Evolutionary conservation across 2,329 filamentous ascomycete species (phyloP).

Genomic region (Botrytis fragariae): DNA sequence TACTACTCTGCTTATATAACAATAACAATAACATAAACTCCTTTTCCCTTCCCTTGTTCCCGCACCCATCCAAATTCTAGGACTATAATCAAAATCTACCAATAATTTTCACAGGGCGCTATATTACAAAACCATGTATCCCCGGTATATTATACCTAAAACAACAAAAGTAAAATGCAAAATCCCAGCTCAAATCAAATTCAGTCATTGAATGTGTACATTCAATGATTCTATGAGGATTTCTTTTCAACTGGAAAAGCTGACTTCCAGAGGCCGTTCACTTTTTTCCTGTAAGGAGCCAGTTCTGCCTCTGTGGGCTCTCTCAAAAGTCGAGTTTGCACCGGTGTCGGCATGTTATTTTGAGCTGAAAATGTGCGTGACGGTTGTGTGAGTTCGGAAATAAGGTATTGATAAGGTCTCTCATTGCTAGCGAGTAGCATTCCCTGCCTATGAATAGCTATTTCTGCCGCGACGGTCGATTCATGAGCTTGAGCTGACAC

Average conservation of each 20-base stretch:
- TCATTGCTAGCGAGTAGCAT: not conserved
- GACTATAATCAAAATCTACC: not conserved
- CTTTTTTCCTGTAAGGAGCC: not conserved
- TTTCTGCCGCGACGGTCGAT: not conserved
- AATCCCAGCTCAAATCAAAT: not conserved
- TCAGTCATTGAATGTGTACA: not conserved
- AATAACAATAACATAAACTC: not conserved
- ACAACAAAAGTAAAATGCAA: not conserved
- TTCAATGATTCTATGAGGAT: not conserved
- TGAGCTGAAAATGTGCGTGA: not conserved
- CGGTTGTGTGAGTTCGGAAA: not conserved
- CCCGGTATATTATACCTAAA: not conserved
- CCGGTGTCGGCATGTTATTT: not conserved
- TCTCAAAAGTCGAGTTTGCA: not conserved
- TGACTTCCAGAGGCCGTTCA: not conserved
- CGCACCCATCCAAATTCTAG: not conserved
- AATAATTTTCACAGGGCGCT: not conserved
- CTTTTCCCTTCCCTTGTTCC: not conserved
- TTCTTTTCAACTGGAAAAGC: not conserved
- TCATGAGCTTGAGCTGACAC: not conserved
- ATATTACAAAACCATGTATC: not conserved
- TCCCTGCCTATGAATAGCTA: not conserved
- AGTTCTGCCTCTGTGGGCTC: not conserved
- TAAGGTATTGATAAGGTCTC: not conserved
- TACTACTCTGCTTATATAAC: not conserved